Base-by-base conservation (phyloP, 257 asterid species). In the Leptodermis oblonga region DNA sequence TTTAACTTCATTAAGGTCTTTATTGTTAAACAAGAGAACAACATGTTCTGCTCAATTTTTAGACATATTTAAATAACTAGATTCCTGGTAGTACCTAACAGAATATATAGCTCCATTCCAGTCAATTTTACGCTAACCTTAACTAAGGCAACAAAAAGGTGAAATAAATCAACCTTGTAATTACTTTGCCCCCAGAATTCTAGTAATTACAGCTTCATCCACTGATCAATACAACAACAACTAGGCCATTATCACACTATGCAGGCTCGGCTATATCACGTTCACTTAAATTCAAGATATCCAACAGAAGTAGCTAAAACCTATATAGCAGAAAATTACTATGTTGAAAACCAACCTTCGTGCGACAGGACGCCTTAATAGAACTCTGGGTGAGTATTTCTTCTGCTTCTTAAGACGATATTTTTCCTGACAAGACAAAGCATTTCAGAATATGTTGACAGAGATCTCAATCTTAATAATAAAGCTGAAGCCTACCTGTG, bases 401-500 rank as follows among this genome's bases (percentile, higher is more conserved):
- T 93, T 93, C 87, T 87, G 98, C 82, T 93, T 93, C 83, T 93
- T 93, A n/a, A 90, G 82, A 70, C 89, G 86, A 71, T 90, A 93
- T 70, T 93, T 93, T 72, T 88, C 98, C 98, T 93, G 94, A 72
- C 77, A 62, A 74, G 66, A 68, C 66, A 43, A 49, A 69, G 56
- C 43, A n/a, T 61, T 70, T 78, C 69, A 80, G 74, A 53, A 72
- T 53, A 34, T 63, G 25, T 70, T 68, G 69, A 37, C 67, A 73
- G 54, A 42, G 55, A 37, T 65, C 34, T 67, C 11, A 23, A 45
- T 22, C n/a, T 31, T 43, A 64, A 31, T 14, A 39, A 59, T 22
- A 67, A 9, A 14, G 48, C 61, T 56, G 54, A 67, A 52, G 30
- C 67, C 54, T 74, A 93, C 97, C 84, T 93, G 99, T 11, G 97